phyloP scores from a whole-genome alignment of 768 basidiomycete genomes.

The Boletellus ananas region DNA sequence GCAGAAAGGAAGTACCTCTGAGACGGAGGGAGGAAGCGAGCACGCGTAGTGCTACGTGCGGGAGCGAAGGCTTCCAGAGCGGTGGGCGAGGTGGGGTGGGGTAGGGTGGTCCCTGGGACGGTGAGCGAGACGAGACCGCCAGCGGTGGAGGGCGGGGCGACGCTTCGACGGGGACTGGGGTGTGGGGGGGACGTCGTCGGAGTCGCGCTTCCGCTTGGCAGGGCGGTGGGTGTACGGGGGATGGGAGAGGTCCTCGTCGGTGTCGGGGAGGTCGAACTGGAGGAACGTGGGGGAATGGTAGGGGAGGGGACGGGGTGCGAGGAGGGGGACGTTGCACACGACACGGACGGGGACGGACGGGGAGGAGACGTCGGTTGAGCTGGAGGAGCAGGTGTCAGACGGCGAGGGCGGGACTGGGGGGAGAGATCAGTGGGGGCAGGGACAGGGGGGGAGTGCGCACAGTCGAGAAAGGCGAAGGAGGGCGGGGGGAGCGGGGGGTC shows the following conservation, averaged over 20 bases:
- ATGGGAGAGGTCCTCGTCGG: conserved; percentile 66
- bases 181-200: conserved; percentile 10
- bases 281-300: conserved; percentile 69
- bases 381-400: conserved; percentile 34
- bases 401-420: conserved; percentile 42
- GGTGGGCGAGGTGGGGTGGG: background rate
- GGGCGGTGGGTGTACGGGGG: conserved; percentile 59
- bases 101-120: conserved; percentile 9
- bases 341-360: conserved; percentile 38
- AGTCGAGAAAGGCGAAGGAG: background rate
- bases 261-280: conserved; percentile 63
- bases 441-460: background rate
- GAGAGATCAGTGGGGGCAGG: background rate
- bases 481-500: background rate
- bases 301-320: conserved; percentile 65
- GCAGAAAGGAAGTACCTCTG: conserved; percentile 4
- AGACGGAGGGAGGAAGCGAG: background rate
- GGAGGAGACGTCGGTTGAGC: conserved; percentile 19
- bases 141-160: conserved; percentile 16
- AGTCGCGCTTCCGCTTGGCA: conserved; percentile 52
- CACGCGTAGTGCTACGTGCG: conserved; percentile 14
- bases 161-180: conserved; percentile 24
- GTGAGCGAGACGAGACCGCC: conserved; percentile 15
- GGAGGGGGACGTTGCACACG: conserved; percentile 63
- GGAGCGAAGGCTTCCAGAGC: conserved; percentile 19